A percentile compares a stretch with the other conserved stretches of the same genome.
These are phyloP conservation scores for Solanum chilense DNA, from an alignment of 257 asterid genomes.

Conservation along the genomic window DNA sequence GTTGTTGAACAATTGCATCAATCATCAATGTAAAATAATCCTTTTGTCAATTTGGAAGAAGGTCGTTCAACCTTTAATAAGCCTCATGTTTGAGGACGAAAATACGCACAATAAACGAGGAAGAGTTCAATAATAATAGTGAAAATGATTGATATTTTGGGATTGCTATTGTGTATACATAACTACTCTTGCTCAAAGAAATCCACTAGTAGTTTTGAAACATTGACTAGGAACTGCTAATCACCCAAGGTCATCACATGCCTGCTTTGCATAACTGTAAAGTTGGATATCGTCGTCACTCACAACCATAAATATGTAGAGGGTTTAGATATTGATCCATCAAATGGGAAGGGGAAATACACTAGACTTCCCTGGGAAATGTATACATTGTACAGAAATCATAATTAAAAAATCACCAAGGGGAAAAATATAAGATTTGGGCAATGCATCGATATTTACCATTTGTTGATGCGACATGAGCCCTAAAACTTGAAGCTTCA, in stretches of 20 bases:
- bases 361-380: not conserved
- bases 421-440: not conserved
- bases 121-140: constrained; percentile 29
- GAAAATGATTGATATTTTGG: not conserved
- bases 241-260: not conserved
- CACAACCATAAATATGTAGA: not conserved
- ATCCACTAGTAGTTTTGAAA: not conserved
- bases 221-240: not conserved
- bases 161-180: not conserved
- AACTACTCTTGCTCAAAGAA: not conserved
- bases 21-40: not conserved
- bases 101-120: constrained; percentile 26
- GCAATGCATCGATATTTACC: not conserved
- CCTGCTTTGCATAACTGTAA: not conserved
- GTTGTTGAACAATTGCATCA: not conserved
- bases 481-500: not conserved
- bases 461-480: not conserved
- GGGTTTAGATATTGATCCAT: not conserved
- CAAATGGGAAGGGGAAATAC: not conserved
- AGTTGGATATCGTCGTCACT: not conserved
- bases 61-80: constrained; percentile 72
- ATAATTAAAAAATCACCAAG: not conserved
- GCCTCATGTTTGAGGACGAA: constrained; percentile 65
- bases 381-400: not conserved
- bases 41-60: constrained; percentile 56